Conservation (phyloP, 257 asterid genomes). For the Solanum pinnatisectum region DNA sequence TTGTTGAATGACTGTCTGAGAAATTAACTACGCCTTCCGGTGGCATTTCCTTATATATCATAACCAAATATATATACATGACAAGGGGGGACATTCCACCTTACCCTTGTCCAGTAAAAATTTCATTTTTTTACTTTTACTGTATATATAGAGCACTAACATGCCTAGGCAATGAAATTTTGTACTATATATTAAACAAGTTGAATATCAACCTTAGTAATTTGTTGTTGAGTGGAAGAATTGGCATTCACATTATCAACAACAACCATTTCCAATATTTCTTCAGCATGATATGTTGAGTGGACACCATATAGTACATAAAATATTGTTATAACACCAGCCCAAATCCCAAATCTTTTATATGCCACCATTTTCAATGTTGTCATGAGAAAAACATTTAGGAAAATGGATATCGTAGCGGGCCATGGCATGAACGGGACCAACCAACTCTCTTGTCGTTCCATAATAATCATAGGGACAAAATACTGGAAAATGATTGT, state of each 20-base stretch:
- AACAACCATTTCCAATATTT: neutral
- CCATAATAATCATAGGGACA: neutral
- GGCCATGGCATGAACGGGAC: constrained; percentile 45
- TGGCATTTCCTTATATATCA: neutral
- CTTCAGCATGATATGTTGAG: constrained; percentile 29
- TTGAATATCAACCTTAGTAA: constrained; percentile 13
- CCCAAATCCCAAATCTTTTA: constrained; percentile 29
- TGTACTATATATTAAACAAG: neutral
- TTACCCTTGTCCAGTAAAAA: neutral
- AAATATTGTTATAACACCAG: constrained; percentile 15
- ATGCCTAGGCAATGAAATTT: neutral
- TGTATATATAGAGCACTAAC: neutral
- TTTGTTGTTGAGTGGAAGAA: constrained; percentile 4
- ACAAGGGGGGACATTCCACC: neutral
- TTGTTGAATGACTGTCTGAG: too few relatives aligned
- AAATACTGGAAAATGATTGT: constrained; percentile 10
- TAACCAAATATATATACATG: neutral
- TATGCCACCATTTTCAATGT: constrained; percentile 19
- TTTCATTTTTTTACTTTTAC: neutral
- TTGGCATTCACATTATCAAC: neutral
- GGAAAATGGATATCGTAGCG: constrained; percentile 25
- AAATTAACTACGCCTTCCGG: too few relatives aligned
- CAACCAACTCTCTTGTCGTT: constrained; percentile 11
- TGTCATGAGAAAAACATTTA: constrained; percentile 30
- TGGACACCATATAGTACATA: constrained; percentile 34